Evolutionary conservation across 768 basidiomycete genomes (phyloP), one percentile per base, ranked within the genome.

Genomic region (Boletus patriciae): DNA sequence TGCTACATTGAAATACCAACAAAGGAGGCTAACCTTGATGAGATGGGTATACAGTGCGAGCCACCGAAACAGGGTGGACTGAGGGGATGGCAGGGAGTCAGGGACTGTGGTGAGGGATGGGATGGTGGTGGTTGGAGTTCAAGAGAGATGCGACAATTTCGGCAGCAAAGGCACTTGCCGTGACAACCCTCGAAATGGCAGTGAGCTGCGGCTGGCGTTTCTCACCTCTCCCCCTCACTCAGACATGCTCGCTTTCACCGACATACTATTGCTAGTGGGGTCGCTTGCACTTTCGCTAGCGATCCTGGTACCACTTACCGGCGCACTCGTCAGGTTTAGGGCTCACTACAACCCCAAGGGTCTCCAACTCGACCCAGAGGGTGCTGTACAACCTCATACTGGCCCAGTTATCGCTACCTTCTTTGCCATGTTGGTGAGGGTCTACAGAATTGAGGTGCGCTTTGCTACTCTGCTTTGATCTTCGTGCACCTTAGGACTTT

Each of bases 341-440:
- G 89, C 88, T 31, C 91, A 93, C 67, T 93, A 89, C 76, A 90
- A 89, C 66, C 92, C 92, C 3, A 89, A 88, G 70, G 89, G 87
- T 36, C 83, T 94, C 40, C 88, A 87, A 50, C 78, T 93, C 40
- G 91, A 92, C 70, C 75, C 80, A 31, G 90, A 91, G 66, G 90
- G 87, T 33, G 84, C 80, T 46, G 86, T 83, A n/a, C 80, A 85
- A 69, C 83, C 89, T 0, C 84, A 90, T 63, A 86, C 88, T 6
- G 87, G 86, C 34, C 92, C 91, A 55, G 80, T 90, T n/a, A 79
- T 93, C 53, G 82, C 81, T 16, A 84, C 86, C 4, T 91, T 86
- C 73, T 81, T 90, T 61, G 83, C 77, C 18, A 93, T 93, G 90
- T 68, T 90, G 59, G 64, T 59, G 46, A 79, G 92, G 45, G 89